Conservation (phyloP, 805 yeast species). For the Kazachstania taianensis region DNA sequence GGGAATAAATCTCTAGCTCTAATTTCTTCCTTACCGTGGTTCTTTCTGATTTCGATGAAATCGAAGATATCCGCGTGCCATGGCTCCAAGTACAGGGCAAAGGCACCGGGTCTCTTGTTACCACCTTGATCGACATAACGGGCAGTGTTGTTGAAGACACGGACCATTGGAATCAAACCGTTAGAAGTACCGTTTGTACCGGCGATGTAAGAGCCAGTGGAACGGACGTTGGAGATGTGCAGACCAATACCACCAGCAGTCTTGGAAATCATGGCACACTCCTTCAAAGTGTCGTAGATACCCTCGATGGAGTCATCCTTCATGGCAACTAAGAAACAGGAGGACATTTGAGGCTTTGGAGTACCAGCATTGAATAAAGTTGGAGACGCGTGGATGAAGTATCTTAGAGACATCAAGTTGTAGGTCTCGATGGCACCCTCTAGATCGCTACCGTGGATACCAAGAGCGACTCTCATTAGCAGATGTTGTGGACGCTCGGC, state of each 20-base stretch:
- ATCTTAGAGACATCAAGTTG: conserved; percentile 74
- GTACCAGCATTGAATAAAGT: conserved; percentile 92
- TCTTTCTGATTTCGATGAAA: conserved; percentile 76
- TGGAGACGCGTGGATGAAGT: conserved; percentile 91
- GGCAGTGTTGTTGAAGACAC: conserved; percentile 92
- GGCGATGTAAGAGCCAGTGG: conserved; percentile 78
- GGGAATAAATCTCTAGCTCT: conserved; percentile 89
- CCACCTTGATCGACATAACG: conserved; percentile 98
- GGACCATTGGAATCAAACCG: conserved; percentile 91
- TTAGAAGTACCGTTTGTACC: conserved; percentile 89
- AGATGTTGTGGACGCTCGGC: conserved; percentile 89
- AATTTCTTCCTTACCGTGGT: conserved; percentile 89
- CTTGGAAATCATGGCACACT: conserved; percentile 83
- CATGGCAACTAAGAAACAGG: conserved; percentile 87
- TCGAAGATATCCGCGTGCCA: conserved; percentile 94
- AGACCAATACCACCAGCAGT: conserved; percentile 95
- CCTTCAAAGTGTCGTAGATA: conserved; percentile 79
- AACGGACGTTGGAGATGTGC: conserved; percentile 77
- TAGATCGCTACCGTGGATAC: conserved; percentile 69
- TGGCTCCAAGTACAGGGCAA: conserved; percentile 88
- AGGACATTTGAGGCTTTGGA: conserved; percentile 72
- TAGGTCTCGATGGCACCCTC: conserved; percentile 70
- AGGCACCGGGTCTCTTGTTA: conserved; percentile 95
- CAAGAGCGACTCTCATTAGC: conserved; percentile 84
- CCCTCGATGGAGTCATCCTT: conserved; percentile 94